Conservation (phyloP, 352 stramenopile genomes). For the Discostella stelligera region DNA sequence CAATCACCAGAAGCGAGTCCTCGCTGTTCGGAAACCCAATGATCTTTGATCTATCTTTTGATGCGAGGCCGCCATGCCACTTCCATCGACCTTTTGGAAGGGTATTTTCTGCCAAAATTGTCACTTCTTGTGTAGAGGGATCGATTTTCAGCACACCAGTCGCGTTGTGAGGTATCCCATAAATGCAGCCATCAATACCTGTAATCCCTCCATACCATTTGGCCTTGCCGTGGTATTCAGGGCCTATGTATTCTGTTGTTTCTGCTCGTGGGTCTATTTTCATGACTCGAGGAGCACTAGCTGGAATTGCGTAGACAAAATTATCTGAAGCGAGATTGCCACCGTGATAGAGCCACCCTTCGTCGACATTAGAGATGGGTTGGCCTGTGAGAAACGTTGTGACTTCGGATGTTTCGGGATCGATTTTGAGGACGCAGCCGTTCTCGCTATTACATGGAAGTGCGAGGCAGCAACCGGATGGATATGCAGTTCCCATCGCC, state of each 20-base stretch:
- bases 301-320: slow-evolving; percentile 74
- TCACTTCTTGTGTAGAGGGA: slow-evolving; percentile 62
- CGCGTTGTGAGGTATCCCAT: slow-evolving; percentile 62
- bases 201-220: slow-evolving; percentile 75
- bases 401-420: slow-evolving; percentile 57
- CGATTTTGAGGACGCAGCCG: slow-evolving; percentile 65
- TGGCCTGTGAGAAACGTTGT: slow-evolving; percentile 56
- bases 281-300: slow-evolving; percentile 65
- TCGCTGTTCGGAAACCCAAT: slow-evolving; percentile 78
- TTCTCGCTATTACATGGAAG: slow-evolving; percentile 60
- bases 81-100: slow-evolving; percentile 68
- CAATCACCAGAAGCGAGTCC: slow-evolving; percentile 67
- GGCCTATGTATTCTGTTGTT: slow-evolving; percentile 57
- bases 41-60: slow-evolving; percentile 59
- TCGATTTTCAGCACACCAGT: slow-evolving; percentile 71
- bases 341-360: slow-evolving; percentile 75
- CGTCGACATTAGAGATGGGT: slow-evolving; percentile 38
- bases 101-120: slow-evolving; percentile 46
- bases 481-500: slow-evolving; percentile 49
- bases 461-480: slow-evolving; percentile 58
- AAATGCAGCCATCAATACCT: slow-evolving; percentile 67
- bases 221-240: slow-evolving; percentile 45
- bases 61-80: slow-evolving; percentile 74
- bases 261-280: slow-evolving; percentile 71
- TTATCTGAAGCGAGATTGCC: slow-evolving; percentile 60